A percentile compares a stretch with the other conserved stretches of the same genome.
phyloP scores from a whole-genome alignment of 1,284 basidiomycete species.

The Trichosporon ovoides region DNA sequence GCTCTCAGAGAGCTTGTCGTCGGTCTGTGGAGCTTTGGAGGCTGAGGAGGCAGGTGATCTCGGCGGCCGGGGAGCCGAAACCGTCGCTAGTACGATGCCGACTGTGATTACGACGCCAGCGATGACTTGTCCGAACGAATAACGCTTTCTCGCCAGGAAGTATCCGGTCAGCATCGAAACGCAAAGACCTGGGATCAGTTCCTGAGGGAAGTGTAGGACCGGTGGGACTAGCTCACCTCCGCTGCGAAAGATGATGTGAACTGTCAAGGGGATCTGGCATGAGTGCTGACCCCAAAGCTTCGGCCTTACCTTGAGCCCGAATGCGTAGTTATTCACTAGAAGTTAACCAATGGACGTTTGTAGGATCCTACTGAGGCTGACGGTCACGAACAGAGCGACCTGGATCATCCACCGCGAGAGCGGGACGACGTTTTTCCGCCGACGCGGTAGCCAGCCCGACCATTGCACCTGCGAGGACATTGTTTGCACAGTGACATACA shows the following conservation, averaged over 20 bases:
- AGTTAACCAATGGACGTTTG: conserved; percentile 9
- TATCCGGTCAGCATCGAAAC: conserved; percentile 48
- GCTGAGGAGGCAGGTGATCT: background rate
- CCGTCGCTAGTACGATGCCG: conserved; percentile 77
- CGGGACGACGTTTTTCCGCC: conserved; percentile 60
- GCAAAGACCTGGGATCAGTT: conserved; percentile 39
- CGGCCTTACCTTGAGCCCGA: conserved; percentile 57
- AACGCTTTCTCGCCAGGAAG: conserved; percentile 54
- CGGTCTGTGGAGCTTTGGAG: background rate
- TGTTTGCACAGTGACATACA: conserved; percentile 60
- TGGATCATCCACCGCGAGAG: conserved; percentile 70
- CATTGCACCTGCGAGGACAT: conserved; percentile 37
- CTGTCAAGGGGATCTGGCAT: conserved; percentile 73
- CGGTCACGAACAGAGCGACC: conserved; percentile 72
- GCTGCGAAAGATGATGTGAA: conserved; percentile 91
- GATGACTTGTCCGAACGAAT: conserved; percentile 60
- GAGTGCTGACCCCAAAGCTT: background rate
- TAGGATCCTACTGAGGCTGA: conserved; percentile 54
- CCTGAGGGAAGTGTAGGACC: conserved; percentile 28
- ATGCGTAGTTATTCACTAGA: conserved; percentile 79
- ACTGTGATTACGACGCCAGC: conserved; percentile 73
- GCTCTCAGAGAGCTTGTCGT: conserved; percentile 35
- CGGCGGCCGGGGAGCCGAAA: conserved; percentile 57
- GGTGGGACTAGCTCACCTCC: conserved; percentile 67
- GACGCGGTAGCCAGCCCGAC: conserved; percentile 18